These are phyloP conservation scores for Seminavis robusta DNA, from an alignment of 108 stramenopile species.

Conservation along the genomic window DNA sequence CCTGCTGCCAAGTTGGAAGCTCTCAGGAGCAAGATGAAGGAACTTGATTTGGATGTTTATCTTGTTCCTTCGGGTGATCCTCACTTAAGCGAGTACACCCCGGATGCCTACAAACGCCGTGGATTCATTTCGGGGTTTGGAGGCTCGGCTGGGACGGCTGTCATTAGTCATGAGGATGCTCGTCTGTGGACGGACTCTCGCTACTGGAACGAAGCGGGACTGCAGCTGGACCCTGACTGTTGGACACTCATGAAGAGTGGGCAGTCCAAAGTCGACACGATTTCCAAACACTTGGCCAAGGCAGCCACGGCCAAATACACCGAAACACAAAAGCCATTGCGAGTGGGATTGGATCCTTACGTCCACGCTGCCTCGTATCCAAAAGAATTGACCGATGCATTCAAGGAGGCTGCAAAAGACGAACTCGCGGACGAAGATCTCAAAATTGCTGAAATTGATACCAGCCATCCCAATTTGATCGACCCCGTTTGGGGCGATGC, in stretches of 20 bases:
- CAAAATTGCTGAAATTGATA: conserved; percentile 57
- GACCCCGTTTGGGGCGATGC: conserved; percentile 87
- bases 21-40: conserved; percentile 58
- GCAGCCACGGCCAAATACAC: conserved; percentile 36
- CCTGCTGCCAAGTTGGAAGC: conserved; percentile 47
- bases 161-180: conserved; percentile 57
- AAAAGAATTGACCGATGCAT: conserved; percentile 62
- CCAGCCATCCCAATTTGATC: conserved; percentile 70
- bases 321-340: conserved; percentile 16
- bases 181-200: conserved; percentile 94
- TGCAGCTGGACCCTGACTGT: conserved; percentile 57
- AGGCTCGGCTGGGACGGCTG: conserved; percentile 94
- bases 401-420: conserved; percentile 46
- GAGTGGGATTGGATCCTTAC: conserved; percentile 78
- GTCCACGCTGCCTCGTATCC: conserved; percentile 79
- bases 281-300: conserved; percentile 59
- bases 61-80: conserved; percentile 87
- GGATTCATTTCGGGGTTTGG: conserved; percentile 88
- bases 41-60: conserved; percentile 64
- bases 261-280: conserved; percentile 60
- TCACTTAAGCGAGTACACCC: conserved; percentile 93
- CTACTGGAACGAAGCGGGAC: conserved; percentile 92
- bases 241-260: conserved; percentile 88
- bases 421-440: conserved; percentile 18
- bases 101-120: conserved; percentile 86